Conservation (phyloP, 1,284 basidiomycete genomes). For the Pyrrhoderma lamaoense region DNA sequence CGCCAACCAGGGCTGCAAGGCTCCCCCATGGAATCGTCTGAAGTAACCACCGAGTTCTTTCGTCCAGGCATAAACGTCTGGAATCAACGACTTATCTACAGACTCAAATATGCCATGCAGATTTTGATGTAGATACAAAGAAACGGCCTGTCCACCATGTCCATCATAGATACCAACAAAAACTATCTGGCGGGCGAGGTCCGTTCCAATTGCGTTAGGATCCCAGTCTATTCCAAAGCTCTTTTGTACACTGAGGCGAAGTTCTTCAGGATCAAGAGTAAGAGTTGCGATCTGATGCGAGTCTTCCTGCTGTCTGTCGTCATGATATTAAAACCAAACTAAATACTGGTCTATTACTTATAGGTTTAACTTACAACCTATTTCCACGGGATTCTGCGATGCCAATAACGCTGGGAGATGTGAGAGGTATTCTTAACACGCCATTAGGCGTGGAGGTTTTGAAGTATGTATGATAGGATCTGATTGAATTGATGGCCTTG, state of each 20-base stretch:
- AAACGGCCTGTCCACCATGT: slow-evolving; percentile 74
- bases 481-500: neutral
- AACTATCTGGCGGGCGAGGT: slow-evolving; percentile 66
- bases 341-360: neutral
- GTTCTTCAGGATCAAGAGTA: slow-evolving; percentile 65
- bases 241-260: slow-evolving; percentile 57
- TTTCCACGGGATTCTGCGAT: slow-evolving; percentile 16
- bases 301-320: slow-evolving; percentile 70
- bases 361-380: slow-evolving; percentile 8
- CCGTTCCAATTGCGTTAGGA: slow-evolving; percentile 47
- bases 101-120: slow-evolving; percentile 76
- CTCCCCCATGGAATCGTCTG: slow-evolving; percentile 78
- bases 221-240: slow-evolving; percentile 65
- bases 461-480: slow-evolving; percentile 17
- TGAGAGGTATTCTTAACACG: slow-evolving; percentile 15
- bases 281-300: slow-evolving; percentile 71
- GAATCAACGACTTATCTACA: slow-evolving; percentile 58
- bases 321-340: slow-evolving; percentile 9
- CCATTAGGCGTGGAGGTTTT: slow-evolving; percentile 18
- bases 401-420: slow-evolving; percentile 16
- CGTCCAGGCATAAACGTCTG: slow-evolving; percentile 70
- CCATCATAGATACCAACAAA: slow-evolving; percentile 89
- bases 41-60: slow-evolving; percentile 83
- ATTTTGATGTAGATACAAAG: slow-evolving; percentile 71
- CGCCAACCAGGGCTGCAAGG: slow-evolving; percentile 59